These are phyloP conservation scores for Syncephalis fuscata DNA, from an alignment of 371 early-diverging fungal genomes.

Conservation along the genomic window DNA sequence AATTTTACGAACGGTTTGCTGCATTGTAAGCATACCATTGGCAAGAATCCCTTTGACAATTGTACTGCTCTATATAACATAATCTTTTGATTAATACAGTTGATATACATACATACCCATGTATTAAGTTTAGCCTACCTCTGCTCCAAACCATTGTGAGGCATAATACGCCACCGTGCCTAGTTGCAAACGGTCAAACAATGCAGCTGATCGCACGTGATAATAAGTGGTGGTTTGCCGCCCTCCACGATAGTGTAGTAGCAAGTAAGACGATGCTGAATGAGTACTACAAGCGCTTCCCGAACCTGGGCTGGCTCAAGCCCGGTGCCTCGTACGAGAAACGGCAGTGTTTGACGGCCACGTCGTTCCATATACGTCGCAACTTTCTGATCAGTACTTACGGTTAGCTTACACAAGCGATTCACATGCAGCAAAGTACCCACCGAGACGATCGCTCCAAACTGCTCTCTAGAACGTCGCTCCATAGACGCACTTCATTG, in stretches of 20 bases:
- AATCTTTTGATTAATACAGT: no score
- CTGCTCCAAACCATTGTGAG: slow-evolving; percentile 39
- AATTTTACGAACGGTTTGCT: slow-evolving; percentile 4
- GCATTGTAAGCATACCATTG: slow-evolving; percentile 6
- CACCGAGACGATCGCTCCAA: slow-evolving; percentile 44
- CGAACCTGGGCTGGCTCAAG: slow-evolving; percentile 23
- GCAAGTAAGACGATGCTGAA: slow-evolving; percentile 25
- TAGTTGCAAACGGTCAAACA: slow-evolving; percentile 46
- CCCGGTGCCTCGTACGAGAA: slow-evolving; percentile 13
- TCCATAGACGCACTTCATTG: neutral
- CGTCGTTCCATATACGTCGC: slow-evolving; percentile 23
- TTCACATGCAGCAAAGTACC: neutral
- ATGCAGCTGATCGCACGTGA: slow-evolving; percentile 22
- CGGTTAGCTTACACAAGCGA: no score
- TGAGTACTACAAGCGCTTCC: slow-evolving; percentile 35
- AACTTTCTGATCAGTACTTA: slow-evolving; percentile 17
- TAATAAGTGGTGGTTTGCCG: slow-evolving; percentile 42
- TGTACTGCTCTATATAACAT: slow-evolving; percentile 5
- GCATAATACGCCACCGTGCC: slow-evolving; percentile 40
- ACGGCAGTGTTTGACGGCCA: slow-evolving; percentile 28
- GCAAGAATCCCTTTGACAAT: slow-evolving; percentile 9
- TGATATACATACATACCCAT: no score
- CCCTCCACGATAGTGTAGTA: slow-evolving; percentile 19
- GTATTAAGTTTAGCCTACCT: slow-evolving; percentile 20
- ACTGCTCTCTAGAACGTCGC: slow-evolving; percentile 30